Base-by-base conservation (phyloP, 495 filamentous ascomycete species). In the Talaromyces adpressus region DNA sequence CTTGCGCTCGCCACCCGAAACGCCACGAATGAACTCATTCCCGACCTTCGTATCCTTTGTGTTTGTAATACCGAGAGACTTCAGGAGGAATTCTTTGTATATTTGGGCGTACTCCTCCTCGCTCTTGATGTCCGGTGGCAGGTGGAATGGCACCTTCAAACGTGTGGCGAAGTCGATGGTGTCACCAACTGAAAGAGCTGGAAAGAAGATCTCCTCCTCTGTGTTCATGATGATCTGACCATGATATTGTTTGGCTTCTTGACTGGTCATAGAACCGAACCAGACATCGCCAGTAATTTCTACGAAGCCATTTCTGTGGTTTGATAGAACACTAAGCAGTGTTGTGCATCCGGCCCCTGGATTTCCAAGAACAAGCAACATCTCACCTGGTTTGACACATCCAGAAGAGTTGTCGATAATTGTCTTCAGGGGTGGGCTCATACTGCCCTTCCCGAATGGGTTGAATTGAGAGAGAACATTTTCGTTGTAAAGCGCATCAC, bases 281-380 rank as follows among this genome's bases (percentile, higher is more conserved):
- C 86, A 73, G 0, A 96, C 90, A n/a, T 94, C 89, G 6, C 91
- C 92, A 25, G 86, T 81, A 14, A 96, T 79, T 6, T 78, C 79
- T 2, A 89, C 91, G 67, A 91, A 96, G 41, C 92, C 92, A 67
- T 81, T 83, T 6, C 90, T 81, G 68, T 92, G 89, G 65, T 96
- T 95, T n/a, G 88, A 84, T 65, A 97, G 89, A 22, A 87, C 83
- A 71, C 93, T 95, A 20, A 97, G 78, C 67, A 96, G 93, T 0
- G 91, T 91, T 0, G 92, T 92, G 71, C 92, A 97, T 34, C 92
- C 92, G 8, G 87, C 87, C 0, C 92, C 93, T 0, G 93, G 93
- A 61, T 89, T 83, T 8, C 93, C 92, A 22, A 97, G 81, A 8
- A 97, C 93, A 18, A 97, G 76, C 1, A 95, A 80, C 92, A 96